These are phyloP conservation scores for Vigna nakashimae DNA, from an alignment of 306 rosid genomes.

Conservation along the genomic window DNA sequence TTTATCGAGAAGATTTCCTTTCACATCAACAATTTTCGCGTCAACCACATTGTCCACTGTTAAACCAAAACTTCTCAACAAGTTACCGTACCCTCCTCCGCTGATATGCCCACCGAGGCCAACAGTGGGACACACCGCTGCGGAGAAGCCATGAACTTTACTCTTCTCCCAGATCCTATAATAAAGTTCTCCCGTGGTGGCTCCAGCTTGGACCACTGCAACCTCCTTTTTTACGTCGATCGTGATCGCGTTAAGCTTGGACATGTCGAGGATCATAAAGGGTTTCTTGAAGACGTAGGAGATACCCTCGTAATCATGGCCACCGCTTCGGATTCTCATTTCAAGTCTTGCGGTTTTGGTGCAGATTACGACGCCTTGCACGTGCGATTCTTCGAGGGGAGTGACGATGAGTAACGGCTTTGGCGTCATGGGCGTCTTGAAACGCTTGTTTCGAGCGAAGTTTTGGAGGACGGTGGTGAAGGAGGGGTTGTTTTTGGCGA, in stretches of 20 bases:
- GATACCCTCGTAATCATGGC: slow-evolving; percentile 53
- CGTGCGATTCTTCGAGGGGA: slow-evolving; percentile 32
- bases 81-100: slow-evolving; percentile 49
- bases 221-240: slow-evolving; percentile 33
- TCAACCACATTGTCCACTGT: slow-evolving; percentile 44
- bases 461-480: slow-evolving; percentile 44
- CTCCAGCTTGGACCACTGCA: slow-evolving; percentile 42
- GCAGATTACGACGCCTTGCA: slow-evolving; percentile 43
- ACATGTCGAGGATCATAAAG: slow-evolving; percentile 49
- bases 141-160: slow-evolving; percentile 49
- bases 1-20: slow-evolving; percentile 43
- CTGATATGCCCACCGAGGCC: slow-evolving; percentile 49
- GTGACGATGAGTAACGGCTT: slow-evolving; percentile 49
- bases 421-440: slow-evolving; percentile 35
- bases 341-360: slow-evolving; percentile 11
- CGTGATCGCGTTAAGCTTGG: slow-evolving; percentile 30
- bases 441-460: slow-evolving; percentile 51
- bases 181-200: slow-evolving; percentile 49
- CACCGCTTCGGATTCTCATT: slow-evolving; percentile 51
- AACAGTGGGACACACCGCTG: slow-evolving; percentile 50
- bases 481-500: slow-evolving; percentile 15
- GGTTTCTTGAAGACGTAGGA: slow-evolving; percentile 37
- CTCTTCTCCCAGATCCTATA: slow-evolving; percentile 47
- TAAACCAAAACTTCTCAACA: slow-evolving; percentile 46
- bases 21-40: slow-evolving; percentile 47